phyloP scores from a whole-genome alignment of 371 early-diverging fungal species.

The Basidiobolus meristosporus region DNA sequence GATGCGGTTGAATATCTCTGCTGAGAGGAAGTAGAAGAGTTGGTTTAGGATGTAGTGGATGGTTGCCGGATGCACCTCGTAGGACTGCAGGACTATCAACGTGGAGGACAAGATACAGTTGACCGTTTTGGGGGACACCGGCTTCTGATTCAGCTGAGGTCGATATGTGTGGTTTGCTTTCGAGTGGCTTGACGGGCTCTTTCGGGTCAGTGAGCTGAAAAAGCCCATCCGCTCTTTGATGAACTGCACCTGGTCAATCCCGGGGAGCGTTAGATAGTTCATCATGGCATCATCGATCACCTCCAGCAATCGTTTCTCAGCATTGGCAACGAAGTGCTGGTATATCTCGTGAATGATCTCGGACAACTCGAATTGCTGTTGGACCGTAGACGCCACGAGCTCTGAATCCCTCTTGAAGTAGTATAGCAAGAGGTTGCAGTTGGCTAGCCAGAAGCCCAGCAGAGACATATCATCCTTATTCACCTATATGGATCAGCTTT shows the following conservation, averaged over 20 bases:
- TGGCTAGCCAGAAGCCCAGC: conserved; percentile 69
- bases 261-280: conserved; percentile 45
- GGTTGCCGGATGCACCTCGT: conserved; percentile 48
- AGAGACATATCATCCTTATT: conserved; percentile 16
- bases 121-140: conserved; percentile 28
- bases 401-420: conserved; percentile 62
- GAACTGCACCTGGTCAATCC: conserved; percentile 39
- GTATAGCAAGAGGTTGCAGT: conserved; percentile 45
- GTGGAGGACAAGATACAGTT: conserved; percentile 38
- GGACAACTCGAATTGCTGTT: conserved; percentile 34
- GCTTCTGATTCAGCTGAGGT: no score
- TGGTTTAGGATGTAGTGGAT: conserved; percentile 47
- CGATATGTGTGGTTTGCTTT: no score
- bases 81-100: conserved; percentile 27
- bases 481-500: conserved; percentile 6
- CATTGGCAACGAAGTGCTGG: conserved; percentile 26
- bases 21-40: conserved; percentile 49
- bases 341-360: conserved; percentile 48
- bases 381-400: conserved; percentile 27
- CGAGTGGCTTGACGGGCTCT: no score
- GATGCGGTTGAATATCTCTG: conserved; percentile 68
- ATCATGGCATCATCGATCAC: conserved; percentile 43
- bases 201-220: conserved; percentile 4
- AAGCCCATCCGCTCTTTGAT: conserved; percentile 31
- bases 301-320: conserved; percentile 27